Evolutionary conservation across 2,329 filamentous ascomycete genomes (phyloP).

Genomic region (Fusarium bactridioides): DNA sequence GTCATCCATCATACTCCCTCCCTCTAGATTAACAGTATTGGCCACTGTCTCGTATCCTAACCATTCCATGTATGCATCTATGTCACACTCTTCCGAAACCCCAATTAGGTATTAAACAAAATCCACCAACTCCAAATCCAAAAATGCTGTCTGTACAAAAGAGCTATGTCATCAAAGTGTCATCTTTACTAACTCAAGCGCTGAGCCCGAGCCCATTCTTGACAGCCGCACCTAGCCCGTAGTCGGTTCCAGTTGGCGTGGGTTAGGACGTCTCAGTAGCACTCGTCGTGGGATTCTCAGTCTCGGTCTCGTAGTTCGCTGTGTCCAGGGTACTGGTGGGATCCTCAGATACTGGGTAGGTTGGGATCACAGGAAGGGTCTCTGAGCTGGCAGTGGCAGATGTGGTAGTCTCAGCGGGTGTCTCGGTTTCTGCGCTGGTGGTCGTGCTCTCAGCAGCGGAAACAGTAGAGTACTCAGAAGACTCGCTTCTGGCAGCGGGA

Average conservation of each 20-base stretch:
- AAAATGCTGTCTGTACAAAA: constrained; percentile 29
- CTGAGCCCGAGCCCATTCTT: constrained; percentile 5
- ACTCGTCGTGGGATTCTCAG: neutral
- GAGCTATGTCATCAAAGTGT: constrained; percentile 8
- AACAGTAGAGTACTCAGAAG: neutral
- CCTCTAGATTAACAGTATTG: neutral
- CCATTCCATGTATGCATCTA: constrained; percentile 4
- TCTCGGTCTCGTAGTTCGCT: neutral
- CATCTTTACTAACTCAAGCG: neutral
- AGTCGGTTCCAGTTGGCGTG: constrained; percentile 2
- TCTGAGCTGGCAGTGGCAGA: neutral
- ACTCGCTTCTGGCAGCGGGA: constrained; percentile 5
- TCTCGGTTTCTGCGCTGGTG: constrained; percentile 3
- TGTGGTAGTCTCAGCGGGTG: neutral
- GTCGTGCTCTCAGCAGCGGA: constrained; percentile 1
- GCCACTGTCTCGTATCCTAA: neutral
- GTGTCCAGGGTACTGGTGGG: neutral
- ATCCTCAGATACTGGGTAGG: neutral
- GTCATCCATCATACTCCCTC: neutral
- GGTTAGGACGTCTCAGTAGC: constrained; percentile 11
- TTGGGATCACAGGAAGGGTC: neutral
- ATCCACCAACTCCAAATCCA: constrained; percentile 23
- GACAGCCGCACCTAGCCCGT: neutral
- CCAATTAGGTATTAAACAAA: constrained; percentile 28
- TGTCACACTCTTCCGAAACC: constrained; percentile 2